phyloP scores from a whole-genome alignment of 257 asterid genomes.

The Leonotis leonurus region DNA sequence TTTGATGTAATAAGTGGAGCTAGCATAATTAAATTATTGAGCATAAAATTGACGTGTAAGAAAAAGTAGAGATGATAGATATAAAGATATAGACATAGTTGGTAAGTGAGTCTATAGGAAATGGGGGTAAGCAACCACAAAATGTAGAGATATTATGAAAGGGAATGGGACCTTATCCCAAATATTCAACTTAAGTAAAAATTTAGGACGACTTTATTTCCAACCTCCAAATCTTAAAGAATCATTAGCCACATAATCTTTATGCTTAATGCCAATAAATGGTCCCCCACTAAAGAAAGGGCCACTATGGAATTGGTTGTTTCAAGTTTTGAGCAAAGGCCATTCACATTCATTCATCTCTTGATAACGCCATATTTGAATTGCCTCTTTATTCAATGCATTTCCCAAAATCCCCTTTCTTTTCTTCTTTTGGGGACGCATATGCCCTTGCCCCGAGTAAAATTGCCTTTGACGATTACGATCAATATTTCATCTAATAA shows the following conservation, averaged over 20 bases:
- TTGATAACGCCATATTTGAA: neutral
- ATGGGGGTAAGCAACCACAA: too few species aligned
- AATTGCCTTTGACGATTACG: neutral
- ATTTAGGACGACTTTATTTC: conserved; percentile 18
- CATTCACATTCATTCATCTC: neutral
- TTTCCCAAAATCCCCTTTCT: neutral
- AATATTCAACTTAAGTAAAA: conserved; percentile 6
- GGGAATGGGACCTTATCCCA: conserved; percentile 21
- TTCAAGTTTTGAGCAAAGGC: conserved; percentile 21
- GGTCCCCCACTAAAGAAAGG: conserved; percentile 30
- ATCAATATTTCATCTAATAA: neutral
- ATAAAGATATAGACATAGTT: neutral
- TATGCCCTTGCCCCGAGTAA: conserved; percentile 10
- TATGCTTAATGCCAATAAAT: conserved; percentile 27
- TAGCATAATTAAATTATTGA: too few species aligned
- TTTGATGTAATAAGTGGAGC: too few species aligned
- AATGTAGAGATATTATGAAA: too few species aligned
- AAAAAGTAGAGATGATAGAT: too few species aligned
- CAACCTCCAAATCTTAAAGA: conserved; percentile 24
- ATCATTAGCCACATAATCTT: conserved; percentile 32
- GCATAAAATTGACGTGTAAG: too few species aligned
- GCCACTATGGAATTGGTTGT: conserved; percentile 25
- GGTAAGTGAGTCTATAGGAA: neutral
- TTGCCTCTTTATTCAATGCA: conserved; percentile 3
- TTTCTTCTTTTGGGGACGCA: neutral